Evolutionary conservation across 78 protist genomes (phyloP), one percentile per base, ranked within the genome.

Genomic region (Guillardia theta): DNA sequence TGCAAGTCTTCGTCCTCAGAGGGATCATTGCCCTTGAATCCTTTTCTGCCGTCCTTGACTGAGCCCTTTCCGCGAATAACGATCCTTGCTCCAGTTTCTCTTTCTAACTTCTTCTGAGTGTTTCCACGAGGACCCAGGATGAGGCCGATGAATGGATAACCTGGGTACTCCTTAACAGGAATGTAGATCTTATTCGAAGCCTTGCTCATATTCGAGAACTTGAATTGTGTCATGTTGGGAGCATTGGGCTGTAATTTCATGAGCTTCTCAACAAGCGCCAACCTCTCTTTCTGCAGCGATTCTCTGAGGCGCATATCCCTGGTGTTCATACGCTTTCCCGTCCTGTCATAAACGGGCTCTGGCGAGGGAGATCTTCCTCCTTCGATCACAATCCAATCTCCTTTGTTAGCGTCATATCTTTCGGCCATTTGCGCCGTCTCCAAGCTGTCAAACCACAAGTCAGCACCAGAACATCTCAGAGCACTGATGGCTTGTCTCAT

Each of bases 11-110:
- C 98, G 30, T 95, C 97, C 36, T 98, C 98, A 19, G 80, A 95
- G 58, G 95, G 96, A 2, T 87, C 92, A 64, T 21, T 41, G 18
- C 62, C 92, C 43, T 41, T 0, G 64, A 24, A 37, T 21, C 92
- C 92, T 64, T 33, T 39, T 48, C 96, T 96, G 47, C 98, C 98
- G n/a, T 96, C 98, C 94, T 97, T 96, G n/a, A 94, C 94, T 4
- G 98, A 95, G n/a, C 98, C 98, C 92, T 94, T 94, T 0, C 99
- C 99, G 1, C 99, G 95, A 58, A 98, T 96, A 12, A 47, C 92
- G 97, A 96, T 78, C 97, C 97, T 48, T 93, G 96, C 18, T 97
- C 98, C 53, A 21, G 93, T 94, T n/a, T 94, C 95, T 0, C 22
- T 8, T 43, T 94, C 92, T 10, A 94, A 6, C 6, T 27, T 36